Conservation (phyloP, 2,329 filamentous ascomycete species). For the Ophiostoma himal-ulmi region DNA sequence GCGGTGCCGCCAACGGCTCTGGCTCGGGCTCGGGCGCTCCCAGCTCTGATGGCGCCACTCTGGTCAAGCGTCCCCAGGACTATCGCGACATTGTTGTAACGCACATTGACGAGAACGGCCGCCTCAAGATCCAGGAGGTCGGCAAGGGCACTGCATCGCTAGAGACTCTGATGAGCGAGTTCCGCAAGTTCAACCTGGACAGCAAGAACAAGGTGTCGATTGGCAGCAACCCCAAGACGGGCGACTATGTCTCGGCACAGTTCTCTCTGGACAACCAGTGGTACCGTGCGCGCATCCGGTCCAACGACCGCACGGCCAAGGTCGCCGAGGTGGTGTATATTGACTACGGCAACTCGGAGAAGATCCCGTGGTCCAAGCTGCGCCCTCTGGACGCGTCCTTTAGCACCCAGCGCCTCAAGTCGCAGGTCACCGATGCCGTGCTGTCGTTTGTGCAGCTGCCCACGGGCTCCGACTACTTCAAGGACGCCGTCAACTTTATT, state of each 20-base stretch:
- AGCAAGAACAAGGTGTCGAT: conserved; percentile 71
- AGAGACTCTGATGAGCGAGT: conserved; percentile 82
- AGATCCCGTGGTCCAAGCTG: conserved; percentile 75
- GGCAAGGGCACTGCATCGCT: conserved; percentile 79
- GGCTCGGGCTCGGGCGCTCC: conserved; percentile 33
- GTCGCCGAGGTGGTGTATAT: conserved; percentile 88
- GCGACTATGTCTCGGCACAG: conserved; percentile 83
- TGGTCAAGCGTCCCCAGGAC: conserved; percentile 65
- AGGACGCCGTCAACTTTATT: conserved; percentile 71
- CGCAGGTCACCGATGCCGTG: conserved; percentile 80
- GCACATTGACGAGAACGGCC: conserved; percentile 75
- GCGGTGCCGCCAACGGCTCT: conserved; percentile 40
- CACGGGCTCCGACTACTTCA: conserved; percentile 67
- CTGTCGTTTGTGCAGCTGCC: conserved; percentile 89
- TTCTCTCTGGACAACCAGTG: conserved; percentile 86
- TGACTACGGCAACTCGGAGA: conserved; percentile 94
- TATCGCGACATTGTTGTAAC: conserved; percentile 94
- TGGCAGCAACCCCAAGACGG: conserved; percentile 73
- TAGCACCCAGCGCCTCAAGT: conserved; percentile 70
- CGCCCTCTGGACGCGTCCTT: conserved; percentile 78
- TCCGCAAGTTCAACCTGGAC: conserved; percentile 85
- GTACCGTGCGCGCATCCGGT: conserved; percentile 87
- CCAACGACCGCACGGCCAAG: conserved; percentile 87
- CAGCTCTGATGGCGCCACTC: conserved; percentile 40
- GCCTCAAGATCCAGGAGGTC: conserved; percentile 85